Evolutionary conservation across 805 yeast genomes (phyloP), one percentile per base, ranked within the genome.

Genomic region (Yarrowia sp.): DNA sequence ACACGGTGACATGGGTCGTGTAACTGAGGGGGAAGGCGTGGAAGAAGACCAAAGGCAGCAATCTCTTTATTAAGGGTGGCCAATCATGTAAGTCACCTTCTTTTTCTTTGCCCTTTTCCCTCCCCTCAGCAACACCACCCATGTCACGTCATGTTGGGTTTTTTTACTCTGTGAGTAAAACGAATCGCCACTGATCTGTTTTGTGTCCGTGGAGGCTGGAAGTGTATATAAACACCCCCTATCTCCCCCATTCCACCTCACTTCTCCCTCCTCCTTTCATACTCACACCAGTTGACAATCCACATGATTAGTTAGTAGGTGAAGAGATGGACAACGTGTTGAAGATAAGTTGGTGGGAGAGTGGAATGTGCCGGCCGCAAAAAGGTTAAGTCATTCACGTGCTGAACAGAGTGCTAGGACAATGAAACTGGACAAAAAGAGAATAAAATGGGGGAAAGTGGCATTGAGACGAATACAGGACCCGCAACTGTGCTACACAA

Each of bases 231-330:
- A 24, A 24, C 30, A 24, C 30, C 2, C 30, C 30, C 30, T 24
- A 2, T 43, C 17, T 39, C 30, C 24, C 10, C 46, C 46, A 44
- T 10, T 17, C 52, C 8, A 14, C 9, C 14, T 1, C 9, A n/a
- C 14, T 43, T 19, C 9, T 12, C n/a, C n/a, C n/a, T 3, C 6
- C 4, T 19, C 33, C 47, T 6, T 17, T n/a, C 17, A 50, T 47
- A 79, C 82, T 67, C 76, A 79, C 82, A 79, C 84, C 84, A 81
- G 72, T 76, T 76, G 72, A 81, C 76, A 70, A 82, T 75, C 83
- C 84, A 82, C 84, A 81, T 81, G 60, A 44, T 50, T 19, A 47
- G 67, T 19, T 17, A 24, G 30, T 24, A 24, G 67, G 39, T 58
- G 67, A 24, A 17, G 15, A 24, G 20, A n/a, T 10, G 42, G 33